These are phyloP conservation scores for Telopea speciosissima DNA, from an alignment of 177 flowering plant genomes.

Conservation along the genomic window DNA sequence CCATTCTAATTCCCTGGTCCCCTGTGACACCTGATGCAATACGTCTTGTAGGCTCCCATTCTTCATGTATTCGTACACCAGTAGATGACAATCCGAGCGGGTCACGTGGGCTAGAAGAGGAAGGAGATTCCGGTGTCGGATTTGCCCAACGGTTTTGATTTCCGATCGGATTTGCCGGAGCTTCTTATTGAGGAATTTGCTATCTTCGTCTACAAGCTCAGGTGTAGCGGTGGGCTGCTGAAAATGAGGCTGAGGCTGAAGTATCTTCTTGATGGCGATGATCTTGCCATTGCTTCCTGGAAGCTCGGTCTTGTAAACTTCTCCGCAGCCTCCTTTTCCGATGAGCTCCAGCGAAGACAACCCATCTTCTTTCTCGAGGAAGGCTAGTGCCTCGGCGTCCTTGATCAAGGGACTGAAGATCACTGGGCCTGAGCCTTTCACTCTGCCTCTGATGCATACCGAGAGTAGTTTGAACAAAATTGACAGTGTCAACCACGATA, in stretches of 20 bases:
- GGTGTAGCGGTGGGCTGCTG: slow-evolving; percentile 27
- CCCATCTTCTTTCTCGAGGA: no score
- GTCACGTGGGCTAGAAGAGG: slow-evolving; percentile 71
- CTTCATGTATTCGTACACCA: slow-evolving; percentile 86
- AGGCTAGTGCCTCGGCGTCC: slow-evolving; percentile 8
- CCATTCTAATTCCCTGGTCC: slow-evolving; percentile 67
- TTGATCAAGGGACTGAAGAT: slow-evolving; percentile 72
- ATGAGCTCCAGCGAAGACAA: slow-evolving; percentile 20
- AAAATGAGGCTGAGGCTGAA: slow-evolving; percentile 28
- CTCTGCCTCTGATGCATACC: slow-evolving; percentile 33
- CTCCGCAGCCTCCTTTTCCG: slow-evolving; percentile 89
- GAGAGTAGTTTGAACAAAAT: slow-evolving; percentile 38
- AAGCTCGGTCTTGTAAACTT: slow-evolving; percentile 69
- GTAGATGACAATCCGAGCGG: slow-evolving; percentile 69
- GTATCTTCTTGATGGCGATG: slow-evolving; percentile 77
- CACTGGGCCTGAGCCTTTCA: slow-evolving; percentile 31
- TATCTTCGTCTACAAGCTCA: slow-evolving; percentile 60
- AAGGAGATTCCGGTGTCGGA: slow-evolving; percentile 76
- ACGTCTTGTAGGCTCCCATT: slow-evolving; percentile 86
- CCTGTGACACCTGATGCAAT: slow-evolving; percentile 35
- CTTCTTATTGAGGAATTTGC: slow-evolving; percentile 45
- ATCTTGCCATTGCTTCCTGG: slow-evolving; percentile 53
- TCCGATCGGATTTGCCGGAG: slow-evolving; percentile 55
- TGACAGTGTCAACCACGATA: slow-evolving; percentile 49
- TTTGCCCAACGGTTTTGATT: slow-evolving; percentile 45